These are phyloP conservation scores for Phytopythium mirpurense DNA, from an alignment of 352 stramenopile genomes.

Conservation along the genomic window DNA sequence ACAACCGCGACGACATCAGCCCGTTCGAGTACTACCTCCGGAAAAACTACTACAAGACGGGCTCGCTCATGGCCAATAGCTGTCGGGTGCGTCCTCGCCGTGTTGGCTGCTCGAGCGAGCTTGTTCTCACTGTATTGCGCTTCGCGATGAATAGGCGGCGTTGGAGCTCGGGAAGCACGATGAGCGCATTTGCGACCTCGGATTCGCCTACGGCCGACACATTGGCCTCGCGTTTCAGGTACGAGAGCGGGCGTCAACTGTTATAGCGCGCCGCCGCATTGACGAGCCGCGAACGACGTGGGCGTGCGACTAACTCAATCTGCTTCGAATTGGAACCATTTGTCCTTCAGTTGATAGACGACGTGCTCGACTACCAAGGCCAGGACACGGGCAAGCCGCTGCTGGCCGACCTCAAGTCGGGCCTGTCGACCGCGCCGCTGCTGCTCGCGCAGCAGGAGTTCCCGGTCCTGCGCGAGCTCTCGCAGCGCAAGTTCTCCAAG, in stretches of 20 bases:
- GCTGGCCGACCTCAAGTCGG: slow-evolving; percentile 93
- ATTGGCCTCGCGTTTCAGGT: slow-evolving; percentile 98
- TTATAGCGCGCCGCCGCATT: not conserved
- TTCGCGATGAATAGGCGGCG: slow-evolving; percentile 38
- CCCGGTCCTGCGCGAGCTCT: slow-evolving; percentile 86
- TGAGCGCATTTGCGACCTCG: slow-evolving; percentile 69
- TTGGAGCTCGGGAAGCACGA: slow-evolving; percentile 92
- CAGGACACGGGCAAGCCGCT: slow-evolving; percentile 93
- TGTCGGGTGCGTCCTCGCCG: slow-evolving; percentile 51
- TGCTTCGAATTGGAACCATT: too few species aligned
- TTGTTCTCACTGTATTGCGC: not conserved
- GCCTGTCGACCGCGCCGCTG: slow-evolving; percentile 95
- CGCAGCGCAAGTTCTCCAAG: slow-evolving; percentile 89
- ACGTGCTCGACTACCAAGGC: slow-evolving; percentile 98
- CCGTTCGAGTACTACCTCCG: slow-evolving; percentile 95
- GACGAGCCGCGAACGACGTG: too few species aligned
- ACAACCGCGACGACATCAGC: slow-evolving; percentile 54
- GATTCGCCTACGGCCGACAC: slow-evolving; percentile 97
- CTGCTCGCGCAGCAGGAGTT: slow-evolving; percentile 95
- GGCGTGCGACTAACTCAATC: not conserved
- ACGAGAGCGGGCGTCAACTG: not conserved
- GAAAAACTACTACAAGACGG: slow-evolving; percentile 99
- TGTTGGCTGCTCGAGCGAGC: too few species aligned
- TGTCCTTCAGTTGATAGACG: slow-evolving; percentile 94
- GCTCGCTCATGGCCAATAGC: slow-evolving; percentile 97